Base-by-base conservation (phyloP, 2,329 filamentous ascomycete genomes). In the Aphanoascus verrucosus region DNA sequence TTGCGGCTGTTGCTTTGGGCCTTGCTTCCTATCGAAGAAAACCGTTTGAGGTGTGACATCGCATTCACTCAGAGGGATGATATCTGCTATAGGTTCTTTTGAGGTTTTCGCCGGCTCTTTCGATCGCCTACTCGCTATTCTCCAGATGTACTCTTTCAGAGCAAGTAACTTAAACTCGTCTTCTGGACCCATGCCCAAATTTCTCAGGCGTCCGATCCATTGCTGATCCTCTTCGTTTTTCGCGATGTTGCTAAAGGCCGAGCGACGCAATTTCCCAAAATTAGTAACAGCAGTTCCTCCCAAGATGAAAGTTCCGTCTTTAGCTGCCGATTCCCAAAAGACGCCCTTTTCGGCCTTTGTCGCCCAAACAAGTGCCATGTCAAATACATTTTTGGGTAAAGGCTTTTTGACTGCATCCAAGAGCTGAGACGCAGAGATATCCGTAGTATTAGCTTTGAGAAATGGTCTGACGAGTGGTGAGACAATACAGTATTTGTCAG, bases 211-310 rank as follows among this genome's bases (percentile, higher is more conserved):
- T 12, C 80, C 76, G n/a, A 98, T 74, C 90, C 93, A 97, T 60
- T 89, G 82, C 57, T 96, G 89, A 64, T 98, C 93, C 66, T 97
- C 91, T 7, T 94, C 89, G 60, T 90, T 95, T 64, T 83, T 90
- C 0, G 79, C 71, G 2, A 86, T 72, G 59, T 80, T 82, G 58
- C 75, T 77, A 28, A 93, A 69, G 8, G 81, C 60, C 47, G 64
- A 56, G 77, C 79, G 47, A 73, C 76, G 50, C 77, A 66, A 56
- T 84, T 82, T 62, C 74, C 45, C 78, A 74, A 44, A 79, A 76
- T 56, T 80, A 76, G 1, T 74, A 72, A 9, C 69, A n/a, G 77
- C 77, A 14, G 78, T 73, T 5, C 80, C 77, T 1, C 80, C 78
- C 50, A 86, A 77, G 0, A 81, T 83, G 60, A 90, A 86, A 1